These are phyloP conservation scores for Gossypium lobatum DNA, from an alignment of 441 rosid species.

Conservation along the genomic window DNA sequence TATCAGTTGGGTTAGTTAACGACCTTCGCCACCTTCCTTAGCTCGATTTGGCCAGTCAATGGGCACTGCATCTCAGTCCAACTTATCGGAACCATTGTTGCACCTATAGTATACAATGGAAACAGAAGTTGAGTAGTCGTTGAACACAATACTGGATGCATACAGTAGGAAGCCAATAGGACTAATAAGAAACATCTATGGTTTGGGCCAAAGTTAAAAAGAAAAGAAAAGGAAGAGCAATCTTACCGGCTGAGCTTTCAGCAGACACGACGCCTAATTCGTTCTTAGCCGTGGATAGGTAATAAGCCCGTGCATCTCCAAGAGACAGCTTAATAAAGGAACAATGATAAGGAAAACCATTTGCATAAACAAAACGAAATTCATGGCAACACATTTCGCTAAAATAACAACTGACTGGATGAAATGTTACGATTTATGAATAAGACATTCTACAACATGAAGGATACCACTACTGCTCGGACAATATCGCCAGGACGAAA, in stretches of 20 bases:
- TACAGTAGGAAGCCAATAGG: neutral
- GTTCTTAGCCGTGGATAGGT: slow-evolving; percentile 85
- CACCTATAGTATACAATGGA: slow-evolving; percentile 42
- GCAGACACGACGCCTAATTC: slow-evolving; percentile 90
- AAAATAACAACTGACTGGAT: neutral
- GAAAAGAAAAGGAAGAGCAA: neutral
- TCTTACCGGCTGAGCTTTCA: slow-evolving; percentile 71
- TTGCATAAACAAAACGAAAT: neutral
- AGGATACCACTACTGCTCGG: slow-evolving; percentile 86
- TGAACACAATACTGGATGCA: neutral
- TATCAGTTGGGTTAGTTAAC: slow-evolving; percentile 24
- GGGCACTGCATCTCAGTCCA: slow-evolving; percentile 99
- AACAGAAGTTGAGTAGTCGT: neutral
- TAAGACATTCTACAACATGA: slow-evolving; percentile 14
- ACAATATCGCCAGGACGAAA: slow-evolving; percentile 84
- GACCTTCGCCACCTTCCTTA: slow-evolving; percentile 81
- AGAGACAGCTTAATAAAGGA: slow-evolving; percentile 56
- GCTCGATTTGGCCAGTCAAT: slow-evolving; percentile 72
- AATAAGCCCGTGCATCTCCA: slow-evolving; percentile 92
- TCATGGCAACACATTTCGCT: neutral
- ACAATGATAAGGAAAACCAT: slow-evolving; percentile 28
- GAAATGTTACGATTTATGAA: neutral
- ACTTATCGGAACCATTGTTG: slow-evolving; percentile 78
- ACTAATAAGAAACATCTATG: neutral
- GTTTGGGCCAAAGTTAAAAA: neutral